Conservation (phyloP, 805 yeast genomes). For the Cyberlindnera veronae region DNA sequence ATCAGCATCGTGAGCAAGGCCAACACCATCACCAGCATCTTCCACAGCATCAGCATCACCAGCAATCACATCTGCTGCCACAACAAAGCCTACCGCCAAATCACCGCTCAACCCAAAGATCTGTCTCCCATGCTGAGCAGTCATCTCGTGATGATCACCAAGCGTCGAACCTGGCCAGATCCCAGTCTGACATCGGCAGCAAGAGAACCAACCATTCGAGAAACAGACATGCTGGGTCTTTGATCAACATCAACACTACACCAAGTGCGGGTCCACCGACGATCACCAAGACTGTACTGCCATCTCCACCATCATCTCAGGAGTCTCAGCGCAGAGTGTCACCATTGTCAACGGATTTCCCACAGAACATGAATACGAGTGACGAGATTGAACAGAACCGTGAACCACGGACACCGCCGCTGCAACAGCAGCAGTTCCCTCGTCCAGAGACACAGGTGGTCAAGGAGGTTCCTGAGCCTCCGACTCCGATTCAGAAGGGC, state of each 20-base stretch:
- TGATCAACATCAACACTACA: constrained; percentile 15
- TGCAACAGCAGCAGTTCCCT: constrained; percentile 2
- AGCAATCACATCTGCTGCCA: not conserved
- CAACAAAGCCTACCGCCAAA: constrained; percentile 11
- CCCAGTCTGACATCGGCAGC: constrained; percentile 14
- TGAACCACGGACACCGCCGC: constrained; percentile 3
- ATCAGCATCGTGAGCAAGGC: too few relatives aligned
- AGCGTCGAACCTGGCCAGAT: constrained; percentile 11
- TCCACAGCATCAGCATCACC: constrained; percentile 8
- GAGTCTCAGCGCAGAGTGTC: constrained; percentile 13
- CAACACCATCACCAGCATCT: too few relatives aligned
- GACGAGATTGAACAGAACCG: not conserved
- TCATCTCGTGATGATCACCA: not conserved
- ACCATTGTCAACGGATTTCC: constrained; percentile 8
- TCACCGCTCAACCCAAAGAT: constrained; percentile 5
- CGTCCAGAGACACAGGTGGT: constrained; percentile 8
- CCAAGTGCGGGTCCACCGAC: too few relatives aligned
- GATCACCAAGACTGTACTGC: too few relatives aligned
- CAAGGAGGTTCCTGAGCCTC: constrained; percentile 10
- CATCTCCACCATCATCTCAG: constrained; percentile 4
- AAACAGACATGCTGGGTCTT: constrained; percentile 32
- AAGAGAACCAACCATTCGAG: constrained; percentile 32
- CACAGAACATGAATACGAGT: not conserved
- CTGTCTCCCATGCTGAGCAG: constrained; percentile 6
- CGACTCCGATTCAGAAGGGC: constrained; percentile 9